phyloP scores from a whole-genome alignment of 2,329 filamentous ascomycete genomes.

The Penicillium sp. region DNA sequence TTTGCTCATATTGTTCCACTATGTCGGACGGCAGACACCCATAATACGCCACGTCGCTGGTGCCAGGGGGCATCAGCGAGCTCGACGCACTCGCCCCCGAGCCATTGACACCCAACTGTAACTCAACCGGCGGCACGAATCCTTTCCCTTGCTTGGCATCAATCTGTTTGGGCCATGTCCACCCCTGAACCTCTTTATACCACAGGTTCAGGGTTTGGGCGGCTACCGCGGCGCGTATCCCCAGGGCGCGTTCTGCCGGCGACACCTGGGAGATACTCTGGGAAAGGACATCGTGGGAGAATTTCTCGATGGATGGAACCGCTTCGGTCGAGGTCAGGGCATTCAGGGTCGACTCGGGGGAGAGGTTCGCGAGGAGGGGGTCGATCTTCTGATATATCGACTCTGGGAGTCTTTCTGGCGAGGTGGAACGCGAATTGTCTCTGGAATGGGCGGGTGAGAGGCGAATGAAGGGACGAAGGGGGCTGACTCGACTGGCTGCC shows the following conservation, averaged over 20 bases:
- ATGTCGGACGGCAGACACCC: slow-evolving; percentile 71
- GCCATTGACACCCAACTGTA: background rate
- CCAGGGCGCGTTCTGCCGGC: slow-evolving; percentile 61
- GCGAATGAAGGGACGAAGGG: slow-evolving; percentile 34
- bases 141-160: slow-evolving; percentile 46
- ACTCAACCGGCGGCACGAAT: slow-evolving; percentile 40
- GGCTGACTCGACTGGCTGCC: slow-evolving; percentile 37
- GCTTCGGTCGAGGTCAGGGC: slow-evolving; percentile 52
- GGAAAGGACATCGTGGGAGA: slow-evolving; percentile 45
- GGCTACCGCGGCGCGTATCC: slow-evolving; percentile 62
- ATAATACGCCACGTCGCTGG: slow-evolving; percentile 56
- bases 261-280: slow-evolving; percentile 61
- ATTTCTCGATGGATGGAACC: slow-evolving; percentile 42
- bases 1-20: slow-evolving; percentile 70
- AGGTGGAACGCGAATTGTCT: slow-evolving; percentile 39
- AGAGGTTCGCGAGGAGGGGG: slow-evolving; percentile 57
- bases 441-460: slow-evolving; percentile 32
- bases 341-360: slow-evolving; percentile 57
- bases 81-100: background rate
- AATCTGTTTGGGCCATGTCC: slow-evolving; percentile 58
- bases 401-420: slow-evolving; percentile 41
- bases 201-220: slow-evolving; percentile 63
- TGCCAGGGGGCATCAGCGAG: slow-evolving; percentile 3
- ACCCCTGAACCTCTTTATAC: slow-evolving; percentile 62
- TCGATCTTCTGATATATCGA: slow-evolving; percentile 47